Conservation (phyloP, 208 protist species). For the Crithidia fasciculata region DNA sequence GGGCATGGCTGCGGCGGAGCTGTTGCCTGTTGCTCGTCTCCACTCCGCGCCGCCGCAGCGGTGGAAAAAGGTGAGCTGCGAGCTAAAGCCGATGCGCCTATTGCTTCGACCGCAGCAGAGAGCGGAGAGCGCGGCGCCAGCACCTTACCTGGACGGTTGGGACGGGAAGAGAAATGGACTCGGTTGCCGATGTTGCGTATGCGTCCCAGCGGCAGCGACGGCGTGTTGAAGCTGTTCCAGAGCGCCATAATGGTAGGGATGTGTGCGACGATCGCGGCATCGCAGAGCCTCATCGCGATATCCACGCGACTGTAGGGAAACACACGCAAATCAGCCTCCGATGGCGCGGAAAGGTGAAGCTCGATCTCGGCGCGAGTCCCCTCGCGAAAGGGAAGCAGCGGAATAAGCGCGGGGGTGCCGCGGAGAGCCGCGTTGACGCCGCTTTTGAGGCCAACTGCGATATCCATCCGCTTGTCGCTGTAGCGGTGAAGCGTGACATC, state of each 20-base stretch:
- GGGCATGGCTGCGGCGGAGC: constrained; percentile 1
- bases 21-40: background rate
- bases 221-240: constrained; percentile 65
- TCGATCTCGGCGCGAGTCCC: constrained; percentile 32
- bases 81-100: constrained; percentile 32
- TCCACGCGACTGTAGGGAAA: constrained; percentile 53
- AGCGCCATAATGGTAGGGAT: constrained; percentile 57
- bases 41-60: background rate
- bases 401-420: constrained; percentile 31
- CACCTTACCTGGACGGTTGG: constrained; percentile 2
- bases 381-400: constrained; percentile 36
- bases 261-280: constrained; percentile 43
- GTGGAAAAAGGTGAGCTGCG: constrained; percentile 7
- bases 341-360: constrained; percentile 38
- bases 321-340: constrained; percentile 36
- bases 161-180: constrained; percentile 48
- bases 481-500: constrained; percentile 46
- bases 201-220: constrained; percentile 45
- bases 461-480: constrained; percentile 63
- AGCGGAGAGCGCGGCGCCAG: constrained; percentile 31
- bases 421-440: constrained; percentile 43
- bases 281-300: constrained; percentile 27
- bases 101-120: constrained; percentile 17
- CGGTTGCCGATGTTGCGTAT: constrained; percentile 55
- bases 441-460: constrained; percentile 38